Percentiles rank a stretch among this genome's conserved stretches.
Conservation (phyloP, 495 filamentous ascomycete genomes). For the Penicillium cataractarum region DNA sequence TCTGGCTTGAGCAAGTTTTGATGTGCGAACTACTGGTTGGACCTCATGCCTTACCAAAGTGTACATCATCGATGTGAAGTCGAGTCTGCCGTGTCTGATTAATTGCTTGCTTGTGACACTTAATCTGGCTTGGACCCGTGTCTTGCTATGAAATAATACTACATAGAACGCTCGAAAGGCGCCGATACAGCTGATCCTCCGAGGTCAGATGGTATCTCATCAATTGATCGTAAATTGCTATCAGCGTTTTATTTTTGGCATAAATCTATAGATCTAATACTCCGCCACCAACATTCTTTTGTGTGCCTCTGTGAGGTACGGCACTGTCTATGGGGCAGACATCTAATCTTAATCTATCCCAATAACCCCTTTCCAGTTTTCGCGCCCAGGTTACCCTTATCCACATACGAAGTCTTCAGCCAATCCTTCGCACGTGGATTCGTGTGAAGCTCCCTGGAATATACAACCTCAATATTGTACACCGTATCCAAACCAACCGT, state of each 20-base stretch:
- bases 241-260: not conserved
- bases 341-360: constrained; percentile 9
- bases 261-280: not conserved
- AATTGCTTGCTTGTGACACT: not conserved
- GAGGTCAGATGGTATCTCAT: not conserved
- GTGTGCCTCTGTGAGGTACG: not conserved
- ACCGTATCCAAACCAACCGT: constrained; percentile 51
- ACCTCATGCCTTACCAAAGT: not conserved
- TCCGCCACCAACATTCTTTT: not conserved
- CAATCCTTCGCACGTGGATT: constrained; percentile 29
- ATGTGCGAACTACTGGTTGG: not conserved
- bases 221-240: not conserved
- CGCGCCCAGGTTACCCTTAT: constrained; percentile 44
- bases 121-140: not conserved
- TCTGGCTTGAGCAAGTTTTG: not conserved
- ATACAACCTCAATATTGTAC: constrained; percentile 41
- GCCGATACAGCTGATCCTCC: not conserved
- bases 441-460: constrained; percentile 31
- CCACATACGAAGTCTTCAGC: constrained; percentile 43
- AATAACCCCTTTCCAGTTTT: constrained; percentile 34
- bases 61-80: not conserved
- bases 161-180: not conserved
- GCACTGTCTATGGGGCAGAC: not conserved
- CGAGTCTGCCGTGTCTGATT: not conserved
- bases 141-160: not conserved